Percentiles rank a stretch among this genome's conserved stretches.
These are phyloP conservation scores for Daldinia sp. DNA, from an alignment of 2,329 filamentous ascomycete genomes.

Conservation along the genomic window DNA sequence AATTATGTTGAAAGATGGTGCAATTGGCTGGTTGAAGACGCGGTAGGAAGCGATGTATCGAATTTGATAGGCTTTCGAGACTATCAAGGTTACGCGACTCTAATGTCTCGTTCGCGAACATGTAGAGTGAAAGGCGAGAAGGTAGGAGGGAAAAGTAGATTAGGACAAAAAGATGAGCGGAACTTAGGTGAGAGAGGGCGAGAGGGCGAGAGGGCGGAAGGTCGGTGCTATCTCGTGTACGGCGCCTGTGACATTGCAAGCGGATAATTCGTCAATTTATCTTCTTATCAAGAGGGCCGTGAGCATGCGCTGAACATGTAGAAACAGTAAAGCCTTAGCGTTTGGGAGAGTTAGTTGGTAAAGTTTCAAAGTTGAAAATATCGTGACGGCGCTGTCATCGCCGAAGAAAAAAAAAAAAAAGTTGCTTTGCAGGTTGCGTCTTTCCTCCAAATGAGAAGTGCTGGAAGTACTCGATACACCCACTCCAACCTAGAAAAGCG, in stretches of 20 bases:
- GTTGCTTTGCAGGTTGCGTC: slow-evolving; percentile 31
- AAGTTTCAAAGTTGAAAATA: slow-evolving; percentile 33
- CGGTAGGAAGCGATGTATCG: slow-evolving; percentile 22
- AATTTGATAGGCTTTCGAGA: slow-evolving; percentile 15
- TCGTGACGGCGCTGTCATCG: slow-evolving; percentile 47
- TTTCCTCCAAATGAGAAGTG: slow-evolving; percentile 29
- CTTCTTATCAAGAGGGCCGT: slow-evolving; percentile 25
- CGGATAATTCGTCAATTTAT: slow-evolving; percentile 47
- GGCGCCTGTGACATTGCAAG: slow-evolving; percentile 49
- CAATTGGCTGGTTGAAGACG: slow-evolving; percentile 24
- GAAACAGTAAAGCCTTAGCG: slow-evolving; percentile 7
- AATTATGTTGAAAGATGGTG: slow-evolving; percentile 19
- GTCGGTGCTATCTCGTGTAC: slow-evolving; percentile 46
- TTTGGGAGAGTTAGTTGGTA: slow-evolving; percentile 31
- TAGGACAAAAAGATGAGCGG: slow-evolving; percentile 12
- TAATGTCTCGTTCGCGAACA: slow-evolving; percentile 31
- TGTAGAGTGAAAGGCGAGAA: slow-evolving; percentile 25
- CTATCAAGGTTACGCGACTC: slow-evolving; percentile 29
- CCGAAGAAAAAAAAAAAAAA: slow-evolving; percentile 41
- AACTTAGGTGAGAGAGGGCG: slow-evolving; percentile 15
- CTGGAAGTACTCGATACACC: slow-evolving; percentile 10
- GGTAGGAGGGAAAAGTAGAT: slow-evolving; percentile 26
- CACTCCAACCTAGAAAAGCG: slow-evolving; percentile 13
- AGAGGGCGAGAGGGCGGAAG: slow-evolving; percentile 16
- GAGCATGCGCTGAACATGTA: slow-evolving; percentile 31